Evolutionary conservation across 208 protist genomes (phyloP), one percentile per base, ranked within the genome.

Genomic region (Herpetomonas samuelpessoai): DNA sequence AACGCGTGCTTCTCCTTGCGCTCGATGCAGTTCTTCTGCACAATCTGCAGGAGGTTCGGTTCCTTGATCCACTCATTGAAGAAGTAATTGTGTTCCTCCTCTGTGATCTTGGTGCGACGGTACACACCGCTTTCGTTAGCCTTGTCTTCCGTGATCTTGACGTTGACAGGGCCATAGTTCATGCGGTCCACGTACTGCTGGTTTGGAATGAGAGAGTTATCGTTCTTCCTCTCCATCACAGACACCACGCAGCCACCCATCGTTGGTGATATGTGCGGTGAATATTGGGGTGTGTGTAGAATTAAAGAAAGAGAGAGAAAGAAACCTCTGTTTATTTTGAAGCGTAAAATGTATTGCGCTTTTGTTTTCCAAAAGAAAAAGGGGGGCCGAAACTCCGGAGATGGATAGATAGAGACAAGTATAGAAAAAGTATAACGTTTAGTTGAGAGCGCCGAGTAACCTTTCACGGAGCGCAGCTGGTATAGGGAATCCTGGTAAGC

Each of bases 201-300:
- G 45, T 70, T 25, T 12, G 62, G 52, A 25, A 73, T 62, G 27
- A 81, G 54, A 24, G 35, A 55, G 51, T n/a, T 35, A 44, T 65
- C 64, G 50, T 75, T 83, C 27, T 65, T 58, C 47, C 35, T 38
- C 44, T 69, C 57, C 81, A 92, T 77, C 1, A 82, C 1, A 25
- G 78, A 74, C 16, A 61, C 53, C 3, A 85, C 59, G 50, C 71
- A 81, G 28, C 50, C 73, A 21, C 85, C 85, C 85, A 92, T 92
- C 38, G 30, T 61, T 71, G 29, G 25, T 18, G 56, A 6, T 55
- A 6, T 66, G 25, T 49, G 3, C 3, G 3, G 21, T 56, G 4
- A 19, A 22, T 62, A 53, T 22, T 6, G 9, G 4, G 50, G 19
- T 52, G 9, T 62, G 6, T 68, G 38, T 18, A 45, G 49, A 12